phyloP scores from a whole-genome alignment of 495 filamentous ascomycete genomes.

The Lophium mytilinum region DNA sequence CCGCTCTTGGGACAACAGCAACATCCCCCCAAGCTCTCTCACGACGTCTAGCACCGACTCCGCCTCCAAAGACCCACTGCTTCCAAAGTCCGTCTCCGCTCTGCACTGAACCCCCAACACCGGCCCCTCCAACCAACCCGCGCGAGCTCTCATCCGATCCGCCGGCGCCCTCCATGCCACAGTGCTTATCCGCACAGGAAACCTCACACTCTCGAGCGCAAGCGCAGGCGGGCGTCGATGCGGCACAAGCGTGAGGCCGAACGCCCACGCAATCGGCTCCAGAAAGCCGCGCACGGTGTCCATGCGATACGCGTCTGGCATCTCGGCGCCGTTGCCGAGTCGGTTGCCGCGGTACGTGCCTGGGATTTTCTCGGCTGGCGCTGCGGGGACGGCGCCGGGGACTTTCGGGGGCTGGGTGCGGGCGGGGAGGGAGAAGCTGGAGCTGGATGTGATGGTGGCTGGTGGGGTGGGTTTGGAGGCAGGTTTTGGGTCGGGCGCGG shows the following conservation, averaged over 20 bases:
- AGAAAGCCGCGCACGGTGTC: constrained; percentile 63
- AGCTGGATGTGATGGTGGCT: neutral
- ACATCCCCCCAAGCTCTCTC: constrained; percentile 63
- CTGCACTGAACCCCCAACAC: constrained; percentile 51
- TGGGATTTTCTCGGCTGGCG: constrained; percentile 5
- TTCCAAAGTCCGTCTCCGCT: constrained; percentile 47
- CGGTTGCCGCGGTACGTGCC: constrained; percentile 42
- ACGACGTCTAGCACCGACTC: constrained; percentile 39
- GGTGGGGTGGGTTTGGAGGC: neutral
- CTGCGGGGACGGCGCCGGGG: neutral
- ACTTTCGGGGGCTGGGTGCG: constrained; percentile 17
- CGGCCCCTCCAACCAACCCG: constrained; percentile 70
- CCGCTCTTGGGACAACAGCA: constrained; percentile 76
- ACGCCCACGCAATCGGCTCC: constrained; percentile 72
- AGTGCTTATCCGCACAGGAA: constrained; percentile 44
- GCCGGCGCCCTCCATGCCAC: constrained; percentile 60
- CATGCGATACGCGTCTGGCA: constrained; percentile 68
- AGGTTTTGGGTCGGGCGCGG: too few relatives aligned
- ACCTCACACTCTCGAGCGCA: constrained; percentile 38
- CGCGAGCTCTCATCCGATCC: constrained; percentile 60
- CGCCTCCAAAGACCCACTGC: constrained; percentile 30
- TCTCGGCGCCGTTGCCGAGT: constrained; percentile 54
- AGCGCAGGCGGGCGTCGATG: constrained; percentile 30
- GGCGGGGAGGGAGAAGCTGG: constrained; percentile 13
- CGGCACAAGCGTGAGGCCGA: constrained; percentile 59